phyloP scores from a whole-genome alignment of 208 protist genomes.

The Trypanosoma congolense region DNA sequence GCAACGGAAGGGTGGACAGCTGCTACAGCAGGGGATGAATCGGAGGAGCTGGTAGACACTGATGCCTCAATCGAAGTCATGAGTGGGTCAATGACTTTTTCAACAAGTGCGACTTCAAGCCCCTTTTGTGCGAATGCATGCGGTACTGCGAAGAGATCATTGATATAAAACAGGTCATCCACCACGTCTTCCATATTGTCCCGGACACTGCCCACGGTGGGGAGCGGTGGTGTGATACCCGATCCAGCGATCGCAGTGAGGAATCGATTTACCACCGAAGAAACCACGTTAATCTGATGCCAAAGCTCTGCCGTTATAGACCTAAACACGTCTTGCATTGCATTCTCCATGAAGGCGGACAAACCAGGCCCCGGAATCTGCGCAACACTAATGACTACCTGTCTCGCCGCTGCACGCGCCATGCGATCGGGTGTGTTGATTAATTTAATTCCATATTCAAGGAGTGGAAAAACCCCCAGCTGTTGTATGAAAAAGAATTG shows the following conservation, averaged over 20 bases:
- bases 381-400: slow-evolving; percentile 71
- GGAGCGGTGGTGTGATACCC: neutral
- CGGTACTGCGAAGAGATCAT: slow-evolving; percentile 64
- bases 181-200: slow-evolving; percentile 62
- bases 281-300: slow-evolving; percentile 31
- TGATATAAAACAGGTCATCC: slow-evolving; percentile 81
- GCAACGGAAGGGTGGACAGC: slow-evolving; percentile 12
- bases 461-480: slow-evolving; percentile 59
- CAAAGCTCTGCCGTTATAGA: slow-evolving; percentile 29
- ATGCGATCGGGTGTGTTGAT: slow-evolving; percentile 51
- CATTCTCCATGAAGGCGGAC: slow-evolving; percentile 30
- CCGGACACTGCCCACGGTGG: slow-evolving; percentile 15
- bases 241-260: slow-evolving; percentile 1
- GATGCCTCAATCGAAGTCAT: slow-evolving; percentile 1
- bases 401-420: slow-evolving; percentile 72
- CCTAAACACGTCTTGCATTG: slow-evolving; percentile 41
- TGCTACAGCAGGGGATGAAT: too few relatives aligned
- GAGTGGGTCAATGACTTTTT: slow-evolving; percentile 13
- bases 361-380: slow-evolving; percentile 55
- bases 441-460: slow-evolving; percentile 60
- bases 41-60: too few relatives aligned
- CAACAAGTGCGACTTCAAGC: slow-evolving; percentile 23
- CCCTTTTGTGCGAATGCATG: slow-evolving; percentile 12
- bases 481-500: slow-evolving; percentile 81
- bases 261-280: slow-evolving; percentile 12